Base-by-base conservation (phyloP, 2,329 filamentous ascomycete species). In the Sclerotinia trifoliorum region DNA sequence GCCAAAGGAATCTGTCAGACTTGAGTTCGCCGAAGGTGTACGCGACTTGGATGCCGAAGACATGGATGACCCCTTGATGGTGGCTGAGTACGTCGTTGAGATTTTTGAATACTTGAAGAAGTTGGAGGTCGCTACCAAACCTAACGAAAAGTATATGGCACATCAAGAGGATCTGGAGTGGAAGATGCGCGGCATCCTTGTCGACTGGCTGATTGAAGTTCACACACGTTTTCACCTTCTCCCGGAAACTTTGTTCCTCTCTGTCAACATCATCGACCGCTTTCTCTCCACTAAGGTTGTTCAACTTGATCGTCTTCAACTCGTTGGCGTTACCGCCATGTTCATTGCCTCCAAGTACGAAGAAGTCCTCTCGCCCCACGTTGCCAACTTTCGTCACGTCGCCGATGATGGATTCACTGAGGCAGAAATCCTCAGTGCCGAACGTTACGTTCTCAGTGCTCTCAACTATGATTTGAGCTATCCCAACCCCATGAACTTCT, bases 281-380 rank as follows among this genome's bases (percentile, higher is more conserved):
- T 99, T 98, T 83, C 87, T 99, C 58, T 97, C 94, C 0, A 88
- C 89, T 77, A 97, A 98, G 83, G 90, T 97, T 44, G 95, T 99
- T 57, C 93, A 96, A 81, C 88, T 99, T 58, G 94, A 98, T 79
- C 93, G 94, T 71, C 89, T 99, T 7, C 95, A 99, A 81, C 86
- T 99, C 11, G 95, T 99, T 69, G 95, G 95, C 77, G 94, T 98
- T 76, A 97, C 95, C 32, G 95, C 94, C 80, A 98, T 99, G 95
- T 98, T 98, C 83, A 97, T 98, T 77, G 95, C 95, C 17, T 96
- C 94, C 77, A 99, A 99, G 83, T 99, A 98, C 79, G 94, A 99
- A 81, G 95, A 99, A 79, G 94, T 99, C 62, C 86, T 99, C 63
- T 98, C 95, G 15, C 95, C 95, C 57, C 94, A 98, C 75, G 94